phyloP scores from a whole-genome alignment of 2,329 filamentous ascomycete species.

The Ophiostoma piceae region DNA sequence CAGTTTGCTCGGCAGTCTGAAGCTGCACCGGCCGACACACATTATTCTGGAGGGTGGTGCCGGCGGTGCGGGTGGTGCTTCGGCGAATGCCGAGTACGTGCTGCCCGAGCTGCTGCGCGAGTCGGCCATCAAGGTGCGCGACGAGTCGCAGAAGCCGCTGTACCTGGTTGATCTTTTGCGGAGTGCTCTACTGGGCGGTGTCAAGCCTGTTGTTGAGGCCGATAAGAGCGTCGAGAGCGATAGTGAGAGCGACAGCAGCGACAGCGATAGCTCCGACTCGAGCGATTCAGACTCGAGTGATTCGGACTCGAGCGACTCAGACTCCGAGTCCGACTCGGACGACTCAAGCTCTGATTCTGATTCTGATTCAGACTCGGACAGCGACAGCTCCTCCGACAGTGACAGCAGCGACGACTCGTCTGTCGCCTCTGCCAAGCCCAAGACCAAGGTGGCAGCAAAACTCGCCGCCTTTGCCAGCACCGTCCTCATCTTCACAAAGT shows the following conservation, averaged over 20 bases:
- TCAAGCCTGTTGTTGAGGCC: not conserved
- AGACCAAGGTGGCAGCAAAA: not conserved
- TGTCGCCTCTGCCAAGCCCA: not conserved
- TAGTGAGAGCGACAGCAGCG: constrained; percentile 26
- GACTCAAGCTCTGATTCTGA: constrained; percentile 4
- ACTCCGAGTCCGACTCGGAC: constrained; percentile 9
- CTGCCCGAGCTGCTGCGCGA: constrained; percentile 62
- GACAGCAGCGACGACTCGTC: no score
- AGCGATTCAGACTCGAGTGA: not conserved
- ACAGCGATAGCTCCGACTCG: not conserved
- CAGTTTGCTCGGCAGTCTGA: constrained; percentile 69
- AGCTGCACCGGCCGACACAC: constrained; percentile 66
- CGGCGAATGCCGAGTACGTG: constrained; percentile 34
- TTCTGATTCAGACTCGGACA: not conserved
- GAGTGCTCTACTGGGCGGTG: constrained; percentile 43
- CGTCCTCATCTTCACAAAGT: constrained; percentile 82
- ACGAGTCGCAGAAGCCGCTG: constrained; percentile 70
- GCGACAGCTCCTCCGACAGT: not conserved
- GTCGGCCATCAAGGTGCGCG: constrained; percentile 61
- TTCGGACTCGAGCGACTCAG: not conserved
- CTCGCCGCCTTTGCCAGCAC: constrained; percentile 35
- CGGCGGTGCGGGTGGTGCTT: constrained; percentile 26
- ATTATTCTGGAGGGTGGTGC: constrained; percentile 62
- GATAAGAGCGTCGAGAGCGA: constrained; percentile 18
- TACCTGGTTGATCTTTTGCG: constrained; percentile 75